Evolutionary conservation across 805 yeast species (phyloP).

Genomic region (Vanderwaltozyma polyspora): DNA sequence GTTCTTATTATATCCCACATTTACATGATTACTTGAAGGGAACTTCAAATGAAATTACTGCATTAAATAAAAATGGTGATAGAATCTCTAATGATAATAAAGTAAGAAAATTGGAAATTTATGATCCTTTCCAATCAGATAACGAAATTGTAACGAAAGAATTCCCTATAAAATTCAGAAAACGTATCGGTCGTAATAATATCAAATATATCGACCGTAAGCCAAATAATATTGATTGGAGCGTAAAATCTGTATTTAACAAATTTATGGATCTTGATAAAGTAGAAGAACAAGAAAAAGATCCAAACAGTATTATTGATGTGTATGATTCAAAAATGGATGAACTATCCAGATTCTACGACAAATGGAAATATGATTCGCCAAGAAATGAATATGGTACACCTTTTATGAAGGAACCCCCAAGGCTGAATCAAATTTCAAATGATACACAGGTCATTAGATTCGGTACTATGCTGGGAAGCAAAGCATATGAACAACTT

Average conservation of each 20-base stretch:
- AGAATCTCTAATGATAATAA: conserved; percentile 15
- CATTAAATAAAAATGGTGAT: conserved; percentile 25
- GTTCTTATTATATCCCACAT: conserved; percentile 37
- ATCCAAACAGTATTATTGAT: conserved; percentile 21
- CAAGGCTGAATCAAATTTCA: conserved; percentile 68
- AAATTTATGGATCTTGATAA: conserved; percentile 34
- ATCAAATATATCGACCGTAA: conserved; percentile 66
- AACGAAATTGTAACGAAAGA: conserved; percentile 29
- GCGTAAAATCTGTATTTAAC: conserved; percentile 29
- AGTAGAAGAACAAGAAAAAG: conserved; percentile 17
- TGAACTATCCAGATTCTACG: conserved; percentile 37
- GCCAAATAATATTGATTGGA: conserved; percentile 29
- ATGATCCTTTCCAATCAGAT: conserved; percentile 27
- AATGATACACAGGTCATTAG: conserved; percentile 82
- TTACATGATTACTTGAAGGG: conserved; percentile 24
- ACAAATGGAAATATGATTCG: conserved; percentile 57
- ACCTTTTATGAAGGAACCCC: conserved; percentile 67
- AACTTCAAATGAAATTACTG: conserved; percentile 13
- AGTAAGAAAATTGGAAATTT: conserved; percentile 26
- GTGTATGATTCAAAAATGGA: conserved; percentile 41
- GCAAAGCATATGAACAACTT: conserved; percentile 73
- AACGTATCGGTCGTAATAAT: conserved; percentile 64
- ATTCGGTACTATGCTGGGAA: conserved; percentile 81
- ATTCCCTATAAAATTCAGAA: conserved; percentile 49
- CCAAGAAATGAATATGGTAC: conserved; percentile 36